Evolutionary conservation across 2,329 filamentous ascomycete genomes (phyloP).

Genomic region (Aspergillus ochraceoroseus): DNA sequence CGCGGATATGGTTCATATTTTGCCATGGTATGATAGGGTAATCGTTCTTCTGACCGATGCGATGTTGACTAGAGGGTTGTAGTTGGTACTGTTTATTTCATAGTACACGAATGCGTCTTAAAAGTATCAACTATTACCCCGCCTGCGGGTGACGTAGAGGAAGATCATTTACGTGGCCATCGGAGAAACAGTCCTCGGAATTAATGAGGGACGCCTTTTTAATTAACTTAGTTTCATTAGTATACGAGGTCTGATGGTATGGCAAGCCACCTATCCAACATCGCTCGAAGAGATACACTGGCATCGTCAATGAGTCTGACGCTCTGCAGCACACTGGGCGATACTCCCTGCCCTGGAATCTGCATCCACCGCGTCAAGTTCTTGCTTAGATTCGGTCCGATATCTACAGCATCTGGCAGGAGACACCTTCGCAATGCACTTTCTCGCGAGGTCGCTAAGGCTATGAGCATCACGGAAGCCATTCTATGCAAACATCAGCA

Average conservation of each 20-base stretch:
- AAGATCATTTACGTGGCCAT: no score
- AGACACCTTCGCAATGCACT: constrained; percentile 39
- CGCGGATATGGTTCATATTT: no score
- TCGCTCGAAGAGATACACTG: constrained; percentile 1
- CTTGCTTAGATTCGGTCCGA: constrained; percentile 42
- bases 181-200: no score
- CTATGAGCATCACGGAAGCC: constrained; percentile 49
- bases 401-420: constrained; percentile 36
- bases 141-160: no score
- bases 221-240: no score
- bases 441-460: constrained; percentile 45
- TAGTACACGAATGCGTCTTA: no score
- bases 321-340: constrained; percentile 48
- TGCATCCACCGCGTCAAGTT: constrained; percentile 45
- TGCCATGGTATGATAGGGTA: not conserved
- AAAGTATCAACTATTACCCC: no score
- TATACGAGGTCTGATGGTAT: not conserved
- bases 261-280: not conserved
- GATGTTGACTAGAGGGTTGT: no score
- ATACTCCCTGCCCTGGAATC: constrained; percentile 38
- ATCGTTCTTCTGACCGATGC: no score
- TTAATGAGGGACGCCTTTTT: no score
- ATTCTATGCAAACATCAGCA: constrained; percentile 34
- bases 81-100: no score
- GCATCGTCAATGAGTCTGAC: constrained; percentile 44